Evolutionary conservation across 331 rosid genomes (phyloP).

Genomic region (Spiraea crenata): DNA sequence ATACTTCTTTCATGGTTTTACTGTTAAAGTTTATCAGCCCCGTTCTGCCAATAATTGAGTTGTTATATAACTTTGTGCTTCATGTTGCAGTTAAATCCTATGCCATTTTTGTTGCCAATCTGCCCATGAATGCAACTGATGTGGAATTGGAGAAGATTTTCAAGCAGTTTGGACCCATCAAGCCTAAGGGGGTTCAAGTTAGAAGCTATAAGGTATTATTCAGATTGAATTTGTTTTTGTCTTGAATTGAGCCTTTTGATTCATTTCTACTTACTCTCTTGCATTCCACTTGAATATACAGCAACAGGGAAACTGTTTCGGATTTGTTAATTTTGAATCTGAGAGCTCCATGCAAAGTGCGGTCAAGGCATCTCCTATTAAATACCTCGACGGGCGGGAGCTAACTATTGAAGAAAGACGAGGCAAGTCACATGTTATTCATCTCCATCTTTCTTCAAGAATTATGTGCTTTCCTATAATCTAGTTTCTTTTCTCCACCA

Average conservation of each 20-base stretch:
- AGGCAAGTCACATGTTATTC: constrained; percentile 40
- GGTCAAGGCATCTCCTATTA: constrained; percentile 60
- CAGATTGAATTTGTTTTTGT: not conserved
- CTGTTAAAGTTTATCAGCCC: not conserved
- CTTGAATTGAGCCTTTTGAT: not conserved
- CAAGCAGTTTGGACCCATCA: constrained; percentile 69
- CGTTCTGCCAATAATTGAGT: not conserved
- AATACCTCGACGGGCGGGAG: constrained; percentile 13
- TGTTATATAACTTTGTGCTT: not conserved
- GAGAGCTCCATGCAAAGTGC: constrained; percentile 66
- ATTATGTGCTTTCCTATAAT: not conserved
- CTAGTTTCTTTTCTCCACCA: not conserved
- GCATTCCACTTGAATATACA: constrained; percentile 16
- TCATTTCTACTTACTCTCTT: not conserved
- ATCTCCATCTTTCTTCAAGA: not conserved
- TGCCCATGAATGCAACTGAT: constrained; percentile 77
- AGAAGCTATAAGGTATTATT: constrained; percentile 68
- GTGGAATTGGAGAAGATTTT: constrained; percentile 65
- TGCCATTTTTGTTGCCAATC: constrained; percentile 78
- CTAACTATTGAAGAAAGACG: constrained; percentile 77
- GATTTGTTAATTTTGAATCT: constrained; percentile 83
- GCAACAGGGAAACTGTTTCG: constrained; percentile 82
- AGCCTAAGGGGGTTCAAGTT: constrained; percentile 71
- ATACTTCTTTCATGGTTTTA: not conserved
- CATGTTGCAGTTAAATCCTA: constrained; percentile 51